Evolutionary conservation across 140 eudicot genomes (phyloP).

Genomic region (Oenanthe javanica): DNA sequence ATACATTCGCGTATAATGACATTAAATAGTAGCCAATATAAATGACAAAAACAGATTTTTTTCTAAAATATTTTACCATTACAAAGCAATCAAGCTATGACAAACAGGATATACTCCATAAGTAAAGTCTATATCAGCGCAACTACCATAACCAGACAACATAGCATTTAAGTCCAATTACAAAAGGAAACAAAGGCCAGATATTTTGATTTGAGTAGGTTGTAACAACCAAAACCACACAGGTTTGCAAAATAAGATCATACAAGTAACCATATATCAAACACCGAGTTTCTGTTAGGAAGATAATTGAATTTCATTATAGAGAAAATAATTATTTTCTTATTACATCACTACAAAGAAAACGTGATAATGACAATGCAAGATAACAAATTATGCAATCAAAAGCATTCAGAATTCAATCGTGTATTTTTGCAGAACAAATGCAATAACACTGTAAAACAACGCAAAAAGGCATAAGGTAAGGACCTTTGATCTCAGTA

Average conservation of each 20-base stretch:
- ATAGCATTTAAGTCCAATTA: no score
- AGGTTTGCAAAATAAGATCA: background rate
- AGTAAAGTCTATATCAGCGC: background rate
- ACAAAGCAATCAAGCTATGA: background rate
- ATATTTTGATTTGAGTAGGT: no score
- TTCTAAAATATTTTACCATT: background rate
- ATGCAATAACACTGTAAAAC: conserved; percentile 25
- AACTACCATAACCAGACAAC: background rate
- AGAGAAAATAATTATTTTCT: conserved; percentile 3
- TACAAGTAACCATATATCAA: background rate
- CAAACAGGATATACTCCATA: background rate
- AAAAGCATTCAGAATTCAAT: conserved; percentile 14
- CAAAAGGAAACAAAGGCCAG: background rate
- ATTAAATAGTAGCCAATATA: background rate
- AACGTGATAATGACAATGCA: conserved; percentile 14
- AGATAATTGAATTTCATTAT: background rate
- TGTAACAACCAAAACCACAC: background rate
- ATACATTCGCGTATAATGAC: background rate
- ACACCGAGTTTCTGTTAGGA: background rate
- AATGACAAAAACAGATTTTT: background rate
- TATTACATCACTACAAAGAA: conserved; percentile 10
- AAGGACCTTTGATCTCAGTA: conserved; percentile 45
- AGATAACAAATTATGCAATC: conserved; percentile 11
- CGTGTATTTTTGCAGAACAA: conserved; percentile 11
- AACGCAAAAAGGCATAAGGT: conserved; percentile 17